Evolutionary conservation across 345 rosid genomes (phyloP).

Genomic region (Carallia pectinifolia): DNA sequence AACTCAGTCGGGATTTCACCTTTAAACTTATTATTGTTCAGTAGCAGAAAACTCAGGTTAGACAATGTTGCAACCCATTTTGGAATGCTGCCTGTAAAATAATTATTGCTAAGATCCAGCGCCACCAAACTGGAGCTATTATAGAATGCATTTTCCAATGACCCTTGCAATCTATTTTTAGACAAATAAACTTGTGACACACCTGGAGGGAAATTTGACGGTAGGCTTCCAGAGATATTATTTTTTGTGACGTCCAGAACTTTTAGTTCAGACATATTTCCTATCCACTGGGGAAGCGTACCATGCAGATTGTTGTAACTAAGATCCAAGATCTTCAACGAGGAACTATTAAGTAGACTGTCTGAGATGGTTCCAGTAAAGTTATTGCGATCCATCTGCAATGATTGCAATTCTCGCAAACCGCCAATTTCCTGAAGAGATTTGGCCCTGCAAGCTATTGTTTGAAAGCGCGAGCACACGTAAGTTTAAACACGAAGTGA

Average conservation of each 20-base stretch:
- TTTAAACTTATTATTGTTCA: conserved; percentile 1
- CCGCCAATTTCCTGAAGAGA: background rate
- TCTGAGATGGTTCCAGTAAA: background rate
- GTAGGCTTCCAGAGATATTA: background rate
- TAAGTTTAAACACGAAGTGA: background rate
- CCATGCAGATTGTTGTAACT: conserved; percentile 3
- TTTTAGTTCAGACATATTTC: background rate
- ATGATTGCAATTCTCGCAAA: background rate
- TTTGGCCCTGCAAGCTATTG: conserved; percentile 1
- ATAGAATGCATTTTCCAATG: background rate
- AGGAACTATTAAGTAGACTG: background rate
- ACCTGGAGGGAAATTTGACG: background rate
- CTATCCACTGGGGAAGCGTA: background rate
- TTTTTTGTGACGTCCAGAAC: background rate
- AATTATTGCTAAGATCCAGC: conserved; percentile 10
- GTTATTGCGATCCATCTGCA: background rate
- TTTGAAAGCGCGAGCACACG: background rate
- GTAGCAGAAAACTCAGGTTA: background rate
- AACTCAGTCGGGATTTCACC: background rate
- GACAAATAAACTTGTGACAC: background rate
- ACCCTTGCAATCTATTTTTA: background rate
- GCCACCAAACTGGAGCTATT: background rate
- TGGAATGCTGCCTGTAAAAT: conserved; percentile 14
- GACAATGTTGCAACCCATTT: background rate
- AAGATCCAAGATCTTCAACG: background rate